Evolutionary conservation across 257 asterid species (phyloP), one percentile per base, ranked within the genome.

Genomic region (Marsdenia floribunda): DNA sequence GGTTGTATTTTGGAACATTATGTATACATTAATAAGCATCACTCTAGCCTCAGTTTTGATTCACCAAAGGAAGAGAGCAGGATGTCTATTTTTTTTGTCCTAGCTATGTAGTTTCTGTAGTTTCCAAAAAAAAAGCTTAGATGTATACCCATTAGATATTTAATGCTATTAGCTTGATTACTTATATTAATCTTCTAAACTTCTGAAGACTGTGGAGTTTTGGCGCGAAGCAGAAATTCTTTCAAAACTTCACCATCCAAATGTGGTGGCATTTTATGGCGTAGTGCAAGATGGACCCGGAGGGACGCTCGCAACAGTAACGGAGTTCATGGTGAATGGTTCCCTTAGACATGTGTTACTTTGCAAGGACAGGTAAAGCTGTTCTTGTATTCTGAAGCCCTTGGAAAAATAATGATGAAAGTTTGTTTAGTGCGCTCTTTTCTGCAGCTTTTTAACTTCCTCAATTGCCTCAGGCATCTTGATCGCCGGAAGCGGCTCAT

Each of bases 231-330:
- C 98, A 80, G 90, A 82, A 72, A 93, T 93, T 82, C 87, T 93
- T 74, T 91, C 98, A 57, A 93, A 89, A 86, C 98, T 93, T 80
- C 98, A 93, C 85, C 98, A 93, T 75, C 98, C 98, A 22, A 93
- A 93, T 78, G 96, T 93, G 80, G 95, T 93, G 83, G 98, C 98
- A 40, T 93, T 93, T 84, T 93, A 93, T 79, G 98, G 98, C 60
- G 98, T 93, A 6, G 98, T 91, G 81, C 88, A 93, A 85, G 98
- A 93, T 84, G 96, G 98, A 70, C 97, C 98, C 16, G 96, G 98
- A 33, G 96, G 96, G 73, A 93, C 98, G 33, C 91, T 91, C 73
- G 97, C 98, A 29, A 93, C 98, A n/a, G 97, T 88, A 65, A 83
- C 97, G 66, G 97, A 93, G 80, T 93, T 76, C 88, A 93, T 93